phyloP scores from a whole-genome alignment of 192 early-diverging fungal species.

The Entomortierella lignicola region DNA sequence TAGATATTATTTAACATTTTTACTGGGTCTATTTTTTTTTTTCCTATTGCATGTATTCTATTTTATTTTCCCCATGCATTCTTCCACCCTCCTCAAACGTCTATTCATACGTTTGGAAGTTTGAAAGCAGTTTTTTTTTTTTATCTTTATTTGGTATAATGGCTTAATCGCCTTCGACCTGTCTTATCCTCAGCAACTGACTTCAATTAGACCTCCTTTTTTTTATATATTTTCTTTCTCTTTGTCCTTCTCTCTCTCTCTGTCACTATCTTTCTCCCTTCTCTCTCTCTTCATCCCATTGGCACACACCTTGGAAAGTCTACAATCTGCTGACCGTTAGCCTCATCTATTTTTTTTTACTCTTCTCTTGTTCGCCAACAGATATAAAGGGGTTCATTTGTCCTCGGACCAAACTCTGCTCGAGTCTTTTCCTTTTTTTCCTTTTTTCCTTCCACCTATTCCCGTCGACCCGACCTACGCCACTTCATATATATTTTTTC shows the following conservation, averaged over 20 bases:
- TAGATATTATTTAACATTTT: too few species aligned
- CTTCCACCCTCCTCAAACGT: too few species aligned
- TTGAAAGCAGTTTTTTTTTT: too few species aligned
- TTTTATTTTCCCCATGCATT: too few species aligned
- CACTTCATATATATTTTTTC: too few species aligned
- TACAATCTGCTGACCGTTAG: too few species aligned
- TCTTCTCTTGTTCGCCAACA: neutral
- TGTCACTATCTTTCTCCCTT: neutral
- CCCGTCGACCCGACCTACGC: too few species aligned
- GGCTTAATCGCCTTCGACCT: neutral
- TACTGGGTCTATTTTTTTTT: too few species aligned
- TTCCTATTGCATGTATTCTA: too few species aligned
- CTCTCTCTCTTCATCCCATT: neutral
- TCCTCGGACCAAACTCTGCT: neutral
- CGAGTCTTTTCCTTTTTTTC: neutral
- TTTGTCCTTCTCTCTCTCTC: neutral
- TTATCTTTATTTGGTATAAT: too few species aligned
- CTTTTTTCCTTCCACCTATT: neutral
- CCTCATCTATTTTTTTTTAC: neutral
- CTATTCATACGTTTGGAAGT: too few species aligned
- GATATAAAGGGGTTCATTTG: slow-evolving; percentile 2
- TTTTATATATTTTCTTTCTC: neutral
- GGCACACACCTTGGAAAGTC: neutral
- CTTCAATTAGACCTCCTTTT: neutral
- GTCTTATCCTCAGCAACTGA: neutral